These are phyloP conservation scores for Stagonosporopsis cucurbitacearum DNA, from an alignment of 2,329 filamentous ascomycete species.

Conservation along the genomic window DNA sequence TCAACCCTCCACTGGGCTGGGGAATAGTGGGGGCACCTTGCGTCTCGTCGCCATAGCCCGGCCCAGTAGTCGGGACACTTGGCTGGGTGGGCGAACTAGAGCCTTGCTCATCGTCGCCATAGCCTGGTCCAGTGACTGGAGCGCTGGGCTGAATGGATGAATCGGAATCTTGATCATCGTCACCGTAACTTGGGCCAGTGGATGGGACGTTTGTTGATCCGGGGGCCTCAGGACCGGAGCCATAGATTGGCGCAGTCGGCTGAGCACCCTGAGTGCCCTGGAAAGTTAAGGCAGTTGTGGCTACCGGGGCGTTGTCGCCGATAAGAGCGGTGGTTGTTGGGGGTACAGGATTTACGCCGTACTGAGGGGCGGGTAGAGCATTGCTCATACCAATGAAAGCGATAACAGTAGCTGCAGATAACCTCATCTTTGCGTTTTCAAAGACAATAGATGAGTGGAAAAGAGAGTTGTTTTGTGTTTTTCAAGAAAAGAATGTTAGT, in stretches of 20 bases:
- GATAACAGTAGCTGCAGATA: constrained; percentile 11
- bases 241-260: background rate
- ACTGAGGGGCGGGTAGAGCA: constrained; percentile 11
- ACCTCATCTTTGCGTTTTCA: constrained; percentile 6
- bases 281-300: background rate
- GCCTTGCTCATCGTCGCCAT: background rate
- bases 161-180: background rate
- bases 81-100: background rate
- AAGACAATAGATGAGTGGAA: background rate
- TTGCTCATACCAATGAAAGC: constrained; percentile 11
- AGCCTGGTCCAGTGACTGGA: background rate
- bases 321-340: constrained; percentile 14
- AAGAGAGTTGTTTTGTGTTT: background rate
- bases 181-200: background rate
- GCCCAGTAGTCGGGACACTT: background rate
- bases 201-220: background rate
- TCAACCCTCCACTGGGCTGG: background rate
- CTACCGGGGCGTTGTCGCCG: background rate
- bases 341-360: constrained; percentile 2
- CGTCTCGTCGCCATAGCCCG: background rate
- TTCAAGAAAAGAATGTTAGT: constrained; percentile 14
- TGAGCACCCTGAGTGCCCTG: background rate
- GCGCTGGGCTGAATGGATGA: background rate
- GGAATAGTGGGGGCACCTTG: background rate
- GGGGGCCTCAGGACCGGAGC: background rate